Evolutionary conservation across 129 eudicot genomes (phyloP).

Genomic region (Kitagawia praeruptora): DNA sequence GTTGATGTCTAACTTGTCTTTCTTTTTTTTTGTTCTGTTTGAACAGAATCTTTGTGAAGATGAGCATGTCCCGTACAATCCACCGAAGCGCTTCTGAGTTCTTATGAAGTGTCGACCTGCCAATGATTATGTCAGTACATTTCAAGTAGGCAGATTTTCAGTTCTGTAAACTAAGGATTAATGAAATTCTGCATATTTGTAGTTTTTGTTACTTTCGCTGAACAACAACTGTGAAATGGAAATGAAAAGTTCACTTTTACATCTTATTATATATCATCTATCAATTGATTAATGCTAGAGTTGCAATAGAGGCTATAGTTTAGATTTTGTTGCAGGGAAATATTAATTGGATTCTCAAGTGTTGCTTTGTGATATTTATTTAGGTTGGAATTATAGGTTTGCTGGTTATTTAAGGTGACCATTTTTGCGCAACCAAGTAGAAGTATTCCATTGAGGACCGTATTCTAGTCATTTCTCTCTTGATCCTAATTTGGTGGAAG

Average conservation of each 20-base stretch:
- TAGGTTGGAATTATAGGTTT: neutral
- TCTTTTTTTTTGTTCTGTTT: neutral
- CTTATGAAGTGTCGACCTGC: neutral
- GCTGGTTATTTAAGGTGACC: neutral
- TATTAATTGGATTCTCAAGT: neutral
- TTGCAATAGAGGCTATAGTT: too few species aligned
- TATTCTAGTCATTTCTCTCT: neutral
- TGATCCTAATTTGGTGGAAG: neutral
- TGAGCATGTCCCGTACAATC: constrained; percentile 46
- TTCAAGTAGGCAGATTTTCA: constrained; percentile 4
- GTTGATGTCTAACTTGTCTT: neutral
- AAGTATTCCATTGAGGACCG: neutral
- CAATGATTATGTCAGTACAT: constrained; percentile 3
- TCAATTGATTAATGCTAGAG: neutral
- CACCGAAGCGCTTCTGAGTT: constrained; percentile 57
- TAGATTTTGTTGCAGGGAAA: neutral
- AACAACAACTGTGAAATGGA: neutral
- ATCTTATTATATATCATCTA: neutral
- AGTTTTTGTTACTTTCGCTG: neutral
- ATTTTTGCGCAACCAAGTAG: neutral
- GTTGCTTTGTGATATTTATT: too few species aligned
- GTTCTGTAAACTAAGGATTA: neutral
- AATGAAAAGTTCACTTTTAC: neutral
- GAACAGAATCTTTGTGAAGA: constrained; percentile 64
- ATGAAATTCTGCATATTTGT: neutral